Conservation (phyloP, 345 rosid genomes). For the Syzygium aromaticum region DNA sequence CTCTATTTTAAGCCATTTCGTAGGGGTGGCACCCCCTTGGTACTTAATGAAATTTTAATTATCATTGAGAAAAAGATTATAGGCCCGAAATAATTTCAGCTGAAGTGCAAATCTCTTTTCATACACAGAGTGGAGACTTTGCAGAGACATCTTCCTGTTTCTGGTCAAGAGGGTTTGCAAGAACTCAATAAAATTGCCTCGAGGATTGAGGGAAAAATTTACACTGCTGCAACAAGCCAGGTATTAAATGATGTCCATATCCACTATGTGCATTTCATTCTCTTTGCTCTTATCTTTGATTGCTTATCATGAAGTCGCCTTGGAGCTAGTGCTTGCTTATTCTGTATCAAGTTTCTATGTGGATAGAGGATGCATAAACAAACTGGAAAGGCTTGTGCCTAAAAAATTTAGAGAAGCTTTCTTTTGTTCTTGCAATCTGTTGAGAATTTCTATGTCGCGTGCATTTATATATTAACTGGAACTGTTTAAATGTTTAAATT, state of each 20-base stretch:
- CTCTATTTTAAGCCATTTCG: neutral
- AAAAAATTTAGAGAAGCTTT: neutral
- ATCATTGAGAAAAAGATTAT: neutral
- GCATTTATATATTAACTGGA: neutral
- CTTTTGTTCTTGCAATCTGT: neutral
- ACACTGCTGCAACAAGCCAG: slow-evolving; percentile 55
- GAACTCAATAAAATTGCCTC: slow-evolving; percentile 67
- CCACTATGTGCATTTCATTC: neutral
- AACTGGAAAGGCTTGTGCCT: neutral
- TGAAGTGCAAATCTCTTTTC: neutral
- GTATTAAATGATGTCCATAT: slow-evolving; percentile 13
- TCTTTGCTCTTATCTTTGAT: neutral
- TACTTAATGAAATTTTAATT: neutral
- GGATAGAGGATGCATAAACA: neutral
- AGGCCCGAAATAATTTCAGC: neutral
- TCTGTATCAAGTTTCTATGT: neutral
- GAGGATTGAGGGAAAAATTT: slow-evolving; percentile 74
- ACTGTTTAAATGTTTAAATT: neutral
- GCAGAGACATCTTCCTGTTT: slow-evolving; percentile 49
- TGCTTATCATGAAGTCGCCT: neutral
- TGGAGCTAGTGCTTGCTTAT: neutral
- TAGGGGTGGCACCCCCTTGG: neutral
- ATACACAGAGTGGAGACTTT: slow-evolving; percentile 49
- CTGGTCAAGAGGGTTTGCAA: slow-evolving; percentile 55
- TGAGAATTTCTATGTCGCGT: neutral